Base-by-base conservation (phyloP, 1,284 basidiomycete genomes). In the Irpex sp. region DNA sequence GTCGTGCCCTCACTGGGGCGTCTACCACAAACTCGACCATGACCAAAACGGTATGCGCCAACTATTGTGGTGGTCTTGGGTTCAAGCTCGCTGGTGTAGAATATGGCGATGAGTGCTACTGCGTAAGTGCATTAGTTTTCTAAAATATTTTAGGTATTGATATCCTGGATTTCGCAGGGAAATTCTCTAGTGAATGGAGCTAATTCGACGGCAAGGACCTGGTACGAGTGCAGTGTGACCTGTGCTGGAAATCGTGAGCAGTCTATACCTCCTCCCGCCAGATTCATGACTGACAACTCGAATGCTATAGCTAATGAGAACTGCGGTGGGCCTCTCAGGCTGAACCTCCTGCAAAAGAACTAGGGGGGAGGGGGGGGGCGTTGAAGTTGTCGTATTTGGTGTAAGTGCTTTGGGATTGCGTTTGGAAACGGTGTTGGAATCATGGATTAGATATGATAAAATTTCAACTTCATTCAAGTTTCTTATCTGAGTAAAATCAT, bases 31-130 rank as follows among this genome's bases (percentile, higher is more conserved):
- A 62, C 49, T 40, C 61, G 7, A 38, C 57, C 11, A 59, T 65
- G 61, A 65, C 64, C 19, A 62, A 60, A 44, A 11, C 57, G 4
- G 7, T 59, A 13, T 65, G 64, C 49, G 64, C 64, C 9, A 62
- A 59, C 36, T 65, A 54, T 47, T 65, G 64, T 34, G 60, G 13
- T 13, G 52, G 40, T 49, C 34, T 52, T 21, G 60, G 60, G 15
- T 65, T 52, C 54, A 19, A 57, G 31, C 59, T 55, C 31, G 64
- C 64, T n/a, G 64, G 64, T 52, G 61, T 65, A n/a, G 64, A 65
- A 48, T 65, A 26, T 34, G 38, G 44, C 21, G 21, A 44, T 7
- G 64, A 65, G 47, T 65, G 64, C 40, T 65, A 65, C 44, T 65
- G 64, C 37, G 59, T 60, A 15, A 21, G 59, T 60, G n/a, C 8